phyloP scores from a whole-genome alignment of 306 rosid species.

The Dryas drummondii region DNA sequence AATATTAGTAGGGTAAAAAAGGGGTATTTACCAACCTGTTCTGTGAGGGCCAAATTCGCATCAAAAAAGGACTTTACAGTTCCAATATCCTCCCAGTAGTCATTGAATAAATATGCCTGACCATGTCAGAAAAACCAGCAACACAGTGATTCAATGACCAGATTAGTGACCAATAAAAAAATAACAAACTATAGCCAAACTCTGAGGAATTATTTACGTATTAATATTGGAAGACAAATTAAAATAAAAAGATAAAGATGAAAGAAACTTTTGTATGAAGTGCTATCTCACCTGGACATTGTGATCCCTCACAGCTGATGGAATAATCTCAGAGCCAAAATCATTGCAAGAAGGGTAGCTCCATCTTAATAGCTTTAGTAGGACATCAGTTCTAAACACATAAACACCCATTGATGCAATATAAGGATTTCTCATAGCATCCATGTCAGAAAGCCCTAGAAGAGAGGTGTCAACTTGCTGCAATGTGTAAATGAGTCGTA shows the following conservation, averaged over 20 bases:
- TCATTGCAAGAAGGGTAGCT: constrained; percentile 72
- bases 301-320: constrained; percentile 79
- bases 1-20: not conserved
- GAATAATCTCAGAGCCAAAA: constrained; percentile 95
- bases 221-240: constrained; percentile 11
- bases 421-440: constrained; percentile 61
- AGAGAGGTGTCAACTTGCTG: constrained; percentile 86
- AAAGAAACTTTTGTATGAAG: not conserved
- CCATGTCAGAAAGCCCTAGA: constrained; percentile 74
- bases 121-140: constrained; percentile 24
- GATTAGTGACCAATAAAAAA: not conserved
- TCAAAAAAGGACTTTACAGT: constrained; percentile 88
- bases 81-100: constrained; percentile 99
- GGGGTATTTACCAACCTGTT: constrained; percentile 51
- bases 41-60: constrained; percentile 91
- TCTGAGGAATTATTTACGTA: not conserved
- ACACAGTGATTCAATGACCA: not conserved
- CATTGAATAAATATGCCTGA: constrained; percentile 92
- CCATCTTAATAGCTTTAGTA: constrained; percentile 65
- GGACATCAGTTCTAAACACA: constrained; percentile 76
- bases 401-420: constrained; percentile 99
- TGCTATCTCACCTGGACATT: constrained; percentile 75
- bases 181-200: not conserved
- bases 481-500: constrained; percentile 21
- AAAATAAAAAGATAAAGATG: not conserved